Conservation (phyloP, 106 monocot species). For the Apostasia shenzhenica region DNA sequence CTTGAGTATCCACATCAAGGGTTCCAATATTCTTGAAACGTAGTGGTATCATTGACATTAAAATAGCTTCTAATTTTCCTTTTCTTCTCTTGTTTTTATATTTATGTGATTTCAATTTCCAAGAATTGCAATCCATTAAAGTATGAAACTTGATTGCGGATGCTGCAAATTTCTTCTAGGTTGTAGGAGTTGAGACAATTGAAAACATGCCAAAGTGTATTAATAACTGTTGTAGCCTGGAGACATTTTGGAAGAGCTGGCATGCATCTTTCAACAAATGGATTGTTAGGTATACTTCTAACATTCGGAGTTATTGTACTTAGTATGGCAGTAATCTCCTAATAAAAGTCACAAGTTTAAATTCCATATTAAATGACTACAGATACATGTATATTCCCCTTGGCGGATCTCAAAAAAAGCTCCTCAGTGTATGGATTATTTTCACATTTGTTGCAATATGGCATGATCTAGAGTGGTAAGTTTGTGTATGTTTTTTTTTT, state of each 20-base stretch:
- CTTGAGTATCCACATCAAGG: too few relatives aligned
- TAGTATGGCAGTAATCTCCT: background rate
- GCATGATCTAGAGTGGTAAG: slow-evolving; percentile 96
- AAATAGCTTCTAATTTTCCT: too few relatives aligned
- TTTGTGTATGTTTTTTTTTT: background rate
- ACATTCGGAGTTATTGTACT: background rate
- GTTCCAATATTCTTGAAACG: too few relatives aligned
- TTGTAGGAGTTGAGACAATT: slow-evolving; percentile 70
- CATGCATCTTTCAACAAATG: slow-evolving; percentile 98
- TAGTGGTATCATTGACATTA: too few relatives aligned
- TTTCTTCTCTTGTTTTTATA: too few relatives aligned
- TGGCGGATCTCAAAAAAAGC: slow-evolving; percentile 75
- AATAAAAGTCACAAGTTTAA: background rate
- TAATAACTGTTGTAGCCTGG: slow-evolving; percentile 90
- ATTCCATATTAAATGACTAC: background rate
- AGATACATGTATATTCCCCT: slow-evolving; percentile 99
- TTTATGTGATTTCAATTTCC: too few relatives aligned
- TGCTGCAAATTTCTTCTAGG: slow-evolving; percentile 13
- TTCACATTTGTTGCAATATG: slow-evolving; percentile 98
- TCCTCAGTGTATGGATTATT: slow-evolving; percentile 89
- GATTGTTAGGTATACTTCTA: slow-evolving; percentile 73
- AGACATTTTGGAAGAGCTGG: slow-evolving; percentile 99
- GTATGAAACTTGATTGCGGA: background rate
- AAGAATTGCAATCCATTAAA: background rate
- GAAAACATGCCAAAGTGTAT: slow-evolving; percentile 98